These are phyloP conservation scores for Microcyclospora pomicola DNA, from an alignment of 2,329 filamentous ascomycete genomes.

Conservation along the genomic window DNA sequence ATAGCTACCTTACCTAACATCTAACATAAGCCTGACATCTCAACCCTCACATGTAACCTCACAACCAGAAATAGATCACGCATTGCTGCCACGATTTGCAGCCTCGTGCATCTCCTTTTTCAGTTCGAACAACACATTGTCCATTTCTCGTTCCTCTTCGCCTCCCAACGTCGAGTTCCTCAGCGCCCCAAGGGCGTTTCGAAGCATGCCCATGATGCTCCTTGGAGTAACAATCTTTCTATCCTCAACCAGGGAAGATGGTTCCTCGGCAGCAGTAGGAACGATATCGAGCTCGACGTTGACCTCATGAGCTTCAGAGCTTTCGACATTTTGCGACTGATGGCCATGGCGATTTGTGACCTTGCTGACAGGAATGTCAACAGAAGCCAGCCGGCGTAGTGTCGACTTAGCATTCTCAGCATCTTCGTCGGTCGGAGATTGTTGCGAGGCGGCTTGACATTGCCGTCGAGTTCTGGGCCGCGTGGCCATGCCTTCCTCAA, in stretches of 20 bases:
- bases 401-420: conserved; percentile 5
- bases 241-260: too few species aligned
- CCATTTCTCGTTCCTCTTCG: conserved; percentile 54
- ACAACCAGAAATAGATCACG: too few species aligned
- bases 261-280: too few species aligned
- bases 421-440: conserved; percentile 4
- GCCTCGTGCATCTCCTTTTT: conserved; percentile 61
- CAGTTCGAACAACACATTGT: conserved; percentile 68
- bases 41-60: too few species aligned
- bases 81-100: conserved; percentile 22
- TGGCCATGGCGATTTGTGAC: too few species aligned
- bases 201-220: conserved; percentile 42
- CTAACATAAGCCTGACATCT: too few species aligned
- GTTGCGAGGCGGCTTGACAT: conserved; percentile 4
- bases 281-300: too few species aligned
- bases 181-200: conserved; percentile 45
- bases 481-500: conserved; percentile 11
- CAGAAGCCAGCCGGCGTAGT: neutral
- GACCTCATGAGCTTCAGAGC: too few species aligned
- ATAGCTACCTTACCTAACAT: too few species aligned
- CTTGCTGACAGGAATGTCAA: too few species aligned
- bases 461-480: conserved; percentile 14
- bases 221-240: conserved; percentile 24
- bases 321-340: too few species aligned
- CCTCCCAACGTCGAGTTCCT: conserved; percentile 46